Evolutionary conservation across 352 stramenopile species (phyloP).

Genomic region (Globisporangium cystogenes): DNA sequence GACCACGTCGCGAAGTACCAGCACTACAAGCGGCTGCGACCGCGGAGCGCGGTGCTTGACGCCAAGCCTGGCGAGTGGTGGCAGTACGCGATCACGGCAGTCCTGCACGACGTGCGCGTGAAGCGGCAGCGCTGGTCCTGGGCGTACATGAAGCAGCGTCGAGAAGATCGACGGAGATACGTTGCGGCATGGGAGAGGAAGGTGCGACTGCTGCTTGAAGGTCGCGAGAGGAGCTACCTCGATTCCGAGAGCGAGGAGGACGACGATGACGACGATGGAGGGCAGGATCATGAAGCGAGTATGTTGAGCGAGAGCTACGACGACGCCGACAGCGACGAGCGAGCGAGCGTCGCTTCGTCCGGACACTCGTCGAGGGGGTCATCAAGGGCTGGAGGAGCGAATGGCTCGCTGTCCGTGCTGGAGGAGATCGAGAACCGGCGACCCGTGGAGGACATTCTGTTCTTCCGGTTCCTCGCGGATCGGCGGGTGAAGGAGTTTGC

Average conservation of each 20-base stretch:
- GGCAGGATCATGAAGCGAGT: slow-evolving; percentile 3
- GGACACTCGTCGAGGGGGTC: slow-evolving; percentile 1
- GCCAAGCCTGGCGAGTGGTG: slow-evolving; percentile 60
- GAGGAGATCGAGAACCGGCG: slow-evolving; percentile 74
- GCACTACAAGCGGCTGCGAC: slow-evolving; percentile 69
- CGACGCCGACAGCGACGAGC: slow-evolving; percentile 7
- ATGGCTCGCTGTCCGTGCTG: slow-evolving; percentile 18
- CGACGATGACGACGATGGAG: neutral
- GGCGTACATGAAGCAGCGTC: slow-evolving; percentile 78
- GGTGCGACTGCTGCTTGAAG: slow-evolving; percentile 18
- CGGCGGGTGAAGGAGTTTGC: slow-evolving; percentile 24
- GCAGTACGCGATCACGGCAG: slow-evolving; percentile 68
- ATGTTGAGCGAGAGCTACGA: slow-evolving; percentile 3
- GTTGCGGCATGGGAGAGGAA: slow-evolving; percentile 54
- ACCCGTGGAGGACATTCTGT: slow-evolving; percentile 75
- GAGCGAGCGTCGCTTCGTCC: slow-evolving; percentile 5
- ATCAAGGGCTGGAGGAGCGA: slow-evolving; percentile 3
- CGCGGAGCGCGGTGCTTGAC: slow-evolving; percentile 42
- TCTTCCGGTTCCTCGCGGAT: slow-evolving; percentile 82
- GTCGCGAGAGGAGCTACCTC: slow-evolving; percentile 26
- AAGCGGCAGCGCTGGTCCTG: slow-evolving; percentile 78
- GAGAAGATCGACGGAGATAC: slow-evolving; percentile 72
- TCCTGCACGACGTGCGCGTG: slow-evolving; percentile 45
- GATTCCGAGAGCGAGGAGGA: slow-evolving; percentile 60
- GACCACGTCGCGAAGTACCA: slow-evolving; percentile 77